phyloP scores from a whole-genome alignment of 169 alveolate species.

The Plasmodium vivax region DNA sequence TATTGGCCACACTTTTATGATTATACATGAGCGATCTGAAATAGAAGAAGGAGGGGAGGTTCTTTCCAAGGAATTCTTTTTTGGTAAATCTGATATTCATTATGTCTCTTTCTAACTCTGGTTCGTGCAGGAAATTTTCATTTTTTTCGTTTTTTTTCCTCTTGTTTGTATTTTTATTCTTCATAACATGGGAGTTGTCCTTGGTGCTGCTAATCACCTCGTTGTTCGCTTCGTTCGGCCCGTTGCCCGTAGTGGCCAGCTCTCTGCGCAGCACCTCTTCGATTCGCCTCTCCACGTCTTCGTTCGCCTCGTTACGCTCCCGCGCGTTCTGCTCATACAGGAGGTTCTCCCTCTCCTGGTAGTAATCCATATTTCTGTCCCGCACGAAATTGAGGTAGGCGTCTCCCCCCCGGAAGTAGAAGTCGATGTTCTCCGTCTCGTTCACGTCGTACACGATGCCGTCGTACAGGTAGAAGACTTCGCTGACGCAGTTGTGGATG shows the following conservation, averaged over 20 bases:
- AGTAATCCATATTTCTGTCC: background rate
- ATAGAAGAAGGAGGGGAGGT: slow-evolving; percentile 38
- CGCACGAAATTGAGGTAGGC: slow-evolving; percentile 31
- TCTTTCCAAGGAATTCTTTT: slow-evolving; percentile 18
- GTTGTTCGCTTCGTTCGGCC: background rate
- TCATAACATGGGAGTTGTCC: slow-evolving; percentile 4
- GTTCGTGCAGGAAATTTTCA: slow-evolving; percentile 33
- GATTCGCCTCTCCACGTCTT: background rate
- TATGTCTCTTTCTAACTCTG: slow-evolving; percentile 69
- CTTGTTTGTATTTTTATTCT: slow-evolving; percentile 40
- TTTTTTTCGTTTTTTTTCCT: slow-evolving; percentile 65
- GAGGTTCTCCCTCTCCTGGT: slow-evolving; percentile 12
- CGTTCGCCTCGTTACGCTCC: background rate
- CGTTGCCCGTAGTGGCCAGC: background rate
- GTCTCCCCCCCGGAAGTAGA: slow-evolving; percentile 9
- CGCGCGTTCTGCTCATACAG: background rate
- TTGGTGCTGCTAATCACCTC: background rate
- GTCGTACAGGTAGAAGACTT: slow-evolving; percentile 39
- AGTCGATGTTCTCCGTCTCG: slow-evolving; percentile 31
- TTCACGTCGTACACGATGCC: slow-evolving; percentile 40
- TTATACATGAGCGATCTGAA: slow-evolving; percentile 13
- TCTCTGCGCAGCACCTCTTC: background rate
- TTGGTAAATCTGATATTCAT: slow-evolving; percentile 46
- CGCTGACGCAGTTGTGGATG: slow-evolving; percentile 51
- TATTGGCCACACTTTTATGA: background rate